These are phyloP conservation scores for Suillus bovinus DNA, from an alignment of 768 basidiomycete genomes.

Conservation along the genomic window DNA sequence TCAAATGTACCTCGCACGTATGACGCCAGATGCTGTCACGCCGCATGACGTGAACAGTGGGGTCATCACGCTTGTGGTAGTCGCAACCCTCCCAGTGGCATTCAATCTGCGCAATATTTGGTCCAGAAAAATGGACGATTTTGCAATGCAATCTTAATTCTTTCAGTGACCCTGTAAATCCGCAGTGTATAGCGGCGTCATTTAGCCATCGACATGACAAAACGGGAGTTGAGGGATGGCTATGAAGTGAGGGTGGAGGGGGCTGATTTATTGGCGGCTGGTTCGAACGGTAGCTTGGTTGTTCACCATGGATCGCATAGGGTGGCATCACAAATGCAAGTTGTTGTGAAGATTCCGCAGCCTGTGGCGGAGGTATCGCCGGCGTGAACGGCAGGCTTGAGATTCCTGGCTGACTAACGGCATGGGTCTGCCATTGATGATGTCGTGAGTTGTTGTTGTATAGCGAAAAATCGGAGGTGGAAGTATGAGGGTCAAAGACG, in stretches of 20 bases:
- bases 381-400: background rate
- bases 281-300: too few relatives aligned
- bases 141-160: background rate
- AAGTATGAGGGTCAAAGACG: background rate
- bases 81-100: background rate
- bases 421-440: background rate
- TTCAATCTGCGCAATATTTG: background rate
- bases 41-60: background rate
- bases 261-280: background rate
- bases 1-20: background rate
- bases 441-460: background rate
- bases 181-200: background rate
- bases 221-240: background rate
- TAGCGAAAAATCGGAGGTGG: background rate
- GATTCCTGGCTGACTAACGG: background rate
- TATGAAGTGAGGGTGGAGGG: background rate
- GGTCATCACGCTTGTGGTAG: background rate
- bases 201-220: background rate
- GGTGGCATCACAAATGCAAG: background rate
- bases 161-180: background rate
- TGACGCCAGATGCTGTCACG: background rate
- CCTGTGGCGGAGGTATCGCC: background rate
- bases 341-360: background rate
- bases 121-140: background rate
- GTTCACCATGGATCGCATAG: background rate